Evolutionary conservation across 257 asterid species (phyloP).

Genomic region (Nicotiana tomentosiformis): DNA sequence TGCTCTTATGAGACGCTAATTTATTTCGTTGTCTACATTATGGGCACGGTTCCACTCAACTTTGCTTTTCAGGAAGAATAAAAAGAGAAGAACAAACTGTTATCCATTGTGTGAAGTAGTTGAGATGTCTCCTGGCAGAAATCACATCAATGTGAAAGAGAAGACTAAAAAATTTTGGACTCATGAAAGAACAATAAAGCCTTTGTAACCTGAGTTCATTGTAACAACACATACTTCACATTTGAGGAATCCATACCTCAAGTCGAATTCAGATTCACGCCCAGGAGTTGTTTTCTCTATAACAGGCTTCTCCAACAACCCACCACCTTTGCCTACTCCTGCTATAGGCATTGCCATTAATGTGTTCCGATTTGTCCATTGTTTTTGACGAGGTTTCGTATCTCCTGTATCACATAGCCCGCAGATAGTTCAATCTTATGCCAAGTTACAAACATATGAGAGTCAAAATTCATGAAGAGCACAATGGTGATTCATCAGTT

Average conservation of each 20-base stretch:
- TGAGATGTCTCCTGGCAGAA: not conserved
- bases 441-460: not conserved
- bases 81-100: not conserved
- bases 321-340: constrained; percentile 77
- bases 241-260: constrained; percentile 50
- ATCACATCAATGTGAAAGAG: not conserved
- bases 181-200: not conserved
- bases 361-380: constrained; percentile 51
- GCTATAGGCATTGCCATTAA: constrained; percentile 42
- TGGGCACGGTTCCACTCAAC: not conserved
- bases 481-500: not conserved
- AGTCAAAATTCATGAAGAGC: not conserved
- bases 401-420: constrained; percentile 47
- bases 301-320: constrained; percentile 80
- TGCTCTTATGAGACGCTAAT: not conserved
- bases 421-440: constrained; percentile 7
- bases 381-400: constrained; percentile 47
- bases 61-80: not conserved
- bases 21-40: not conserved
- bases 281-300: constrained; percentile 85
- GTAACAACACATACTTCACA: not conserved
- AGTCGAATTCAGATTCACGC: constrained; percentile 91
- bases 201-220: not conserved
- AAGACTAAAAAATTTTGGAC: not conserved
- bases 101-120: not conserved